Evolutionary conservation across 2,329 filamentous ascomycete genomes (phyloP).

Genomic region (Rhinocladiella similis): DNA sequence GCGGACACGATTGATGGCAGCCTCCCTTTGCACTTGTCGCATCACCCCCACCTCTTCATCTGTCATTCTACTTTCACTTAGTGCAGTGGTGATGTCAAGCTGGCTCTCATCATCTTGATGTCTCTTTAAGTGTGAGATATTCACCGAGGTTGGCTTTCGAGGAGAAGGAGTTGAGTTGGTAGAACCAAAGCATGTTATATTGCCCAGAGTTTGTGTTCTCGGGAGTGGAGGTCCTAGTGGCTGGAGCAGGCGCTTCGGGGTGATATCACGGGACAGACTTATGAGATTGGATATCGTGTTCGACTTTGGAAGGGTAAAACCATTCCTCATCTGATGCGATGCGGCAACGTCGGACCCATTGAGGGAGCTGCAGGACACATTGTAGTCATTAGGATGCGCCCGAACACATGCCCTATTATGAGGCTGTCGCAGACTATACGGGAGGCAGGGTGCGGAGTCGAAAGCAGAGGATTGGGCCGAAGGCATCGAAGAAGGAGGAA

Average conservation of each 20-base stretch:
- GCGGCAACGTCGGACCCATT: neutral
- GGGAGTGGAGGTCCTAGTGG: conserved; percentile 25
- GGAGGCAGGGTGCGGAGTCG: conserved; percentile 2
- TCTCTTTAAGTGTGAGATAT: neutral
- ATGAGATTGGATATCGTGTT: conserved; percentile 19
- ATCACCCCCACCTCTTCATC: conserved; percentile 20
- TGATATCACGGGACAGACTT: conserved; percentile 9
- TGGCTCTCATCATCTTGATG: conserved; percentile 6
- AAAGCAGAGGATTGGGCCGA: neutral
- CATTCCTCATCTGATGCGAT: neutral
- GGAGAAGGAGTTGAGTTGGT: conserved; percentile 16
- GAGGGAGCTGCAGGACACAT: conserved; percentile 14
- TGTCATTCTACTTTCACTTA: conserved; percentile 24
- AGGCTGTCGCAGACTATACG: conserved; percentile 12
- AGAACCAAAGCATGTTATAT: conserved; percentile 22
- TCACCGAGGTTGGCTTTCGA: conserved; percentile 11
- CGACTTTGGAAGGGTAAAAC: conserved; percentile 14
- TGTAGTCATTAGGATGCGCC: conserved; percentile 14
- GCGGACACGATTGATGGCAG: conserved; percentile 15
- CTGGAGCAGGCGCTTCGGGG: conserved; percentile 21
- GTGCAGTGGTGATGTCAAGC: conserved; percentile 13
- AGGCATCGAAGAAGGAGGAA: conserved; percentile 9
- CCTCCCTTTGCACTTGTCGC: conserved; percentile 21
- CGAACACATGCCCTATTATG: conserved; percentile 17
- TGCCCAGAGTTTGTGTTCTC: conserved; percentile 23